Evolutionary conservation across 164 flowering plant genomes (phyloP), one percentile per base, ranked within the genome.

Genomic region (Piper longum): DNA sequence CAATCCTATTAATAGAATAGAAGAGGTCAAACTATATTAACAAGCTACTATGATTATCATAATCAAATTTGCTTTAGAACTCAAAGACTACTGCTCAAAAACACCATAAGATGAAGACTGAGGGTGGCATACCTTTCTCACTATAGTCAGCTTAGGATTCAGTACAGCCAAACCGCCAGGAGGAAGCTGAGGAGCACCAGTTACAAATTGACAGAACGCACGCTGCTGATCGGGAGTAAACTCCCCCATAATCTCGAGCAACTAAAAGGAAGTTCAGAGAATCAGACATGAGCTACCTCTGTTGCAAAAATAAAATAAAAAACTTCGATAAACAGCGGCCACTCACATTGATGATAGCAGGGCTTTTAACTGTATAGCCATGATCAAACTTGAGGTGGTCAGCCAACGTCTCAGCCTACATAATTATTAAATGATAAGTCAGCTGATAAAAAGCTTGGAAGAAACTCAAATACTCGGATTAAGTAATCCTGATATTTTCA

Each of bases 181-280:
- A 48, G 99, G 97, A 69, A 95, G 97, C 67, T 93, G 80, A 40
- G 99, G 99, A 56, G 99, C 97, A 64, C 99, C 99, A 67, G 99
- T 95, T n/a, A 95, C 99, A 78, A 95, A 95, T 69, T 91, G 99
- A 76, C 97, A 90, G 79, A 95, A 95, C 40, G 93, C 88, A 39
- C 91, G 85, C 77, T 91, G 97, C 81, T 87, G 91, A 71, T 95
- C 97, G 4, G 93, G 88, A 52, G 85, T 83, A 67, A 95, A 87
- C 60, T 87, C 97, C 61, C 96, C 93, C 97, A 95, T 87, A 44
- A 95, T 91, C 81, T 91, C 99, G 14, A 95, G 89, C 48, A 95
- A 78, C 99, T 95, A 26, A 26, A 26, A 26, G 36, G 36, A 26
- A 26, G 36, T 26, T 26, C 36, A 2, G 36, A 26, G 36, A 26